Conservation (phyloP, 2,329 filamentous ascomycete species). For the Boeremia exigua region DNA sequence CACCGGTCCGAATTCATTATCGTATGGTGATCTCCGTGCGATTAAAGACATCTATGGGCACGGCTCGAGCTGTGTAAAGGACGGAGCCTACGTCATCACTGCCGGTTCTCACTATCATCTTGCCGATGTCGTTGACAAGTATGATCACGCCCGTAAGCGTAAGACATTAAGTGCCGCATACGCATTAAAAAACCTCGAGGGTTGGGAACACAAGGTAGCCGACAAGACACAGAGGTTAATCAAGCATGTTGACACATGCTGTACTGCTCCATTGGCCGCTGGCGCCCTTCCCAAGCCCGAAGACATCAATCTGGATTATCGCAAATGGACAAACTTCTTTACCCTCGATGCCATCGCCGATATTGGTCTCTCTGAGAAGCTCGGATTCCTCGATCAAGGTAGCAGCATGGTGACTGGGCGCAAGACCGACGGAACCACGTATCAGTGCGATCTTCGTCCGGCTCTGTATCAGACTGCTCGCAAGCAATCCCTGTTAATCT, state of each 20-base stretch:
- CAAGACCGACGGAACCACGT: conserved; percentile 54
- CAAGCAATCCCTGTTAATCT: conserved; percentile 59
- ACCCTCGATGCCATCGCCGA: conserved; percentile 64
- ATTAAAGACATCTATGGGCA: conserved; percentile 62
- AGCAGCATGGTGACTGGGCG: conserved; percentile 54
- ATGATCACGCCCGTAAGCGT: conserved; percentile 60
- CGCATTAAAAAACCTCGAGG: conserved; percentile 61
- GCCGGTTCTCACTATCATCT: conserved; percentile 60
- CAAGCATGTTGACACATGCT: conserved; percentile 52
- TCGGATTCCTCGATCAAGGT: conserved; percentile 60
- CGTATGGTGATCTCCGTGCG: conserved; percentile 39
- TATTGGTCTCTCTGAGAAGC: conserved; percentile 60
- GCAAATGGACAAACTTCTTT: conserved; percentile 62
- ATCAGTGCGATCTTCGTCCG: conserved; percentile 57
- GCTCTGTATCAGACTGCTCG: conserved; percentile 59
- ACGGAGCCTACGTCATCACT: conserved; percentile 54
- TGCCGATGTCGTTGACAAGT: conserved; percentile 60
- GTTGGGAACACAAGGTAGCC: conserved; percentile 62
- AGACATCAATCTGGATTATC: conserved; percentile 59
- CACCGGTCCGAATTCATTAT: conserved; percentile 40
- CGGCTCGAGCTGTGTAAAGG: conserved; percentile 59
- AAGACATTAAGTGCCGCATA: conserved; percentile 59
- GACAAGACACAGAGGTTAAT: conserved; percentile 58
- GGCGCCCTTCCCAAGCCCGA: conserved; percentile 33
- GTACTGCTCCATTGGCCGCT: conserved; percentile 46